Conservation (phyloP, 139 green algal genomes). For the Tetratostichococcus sp. region DNA sequence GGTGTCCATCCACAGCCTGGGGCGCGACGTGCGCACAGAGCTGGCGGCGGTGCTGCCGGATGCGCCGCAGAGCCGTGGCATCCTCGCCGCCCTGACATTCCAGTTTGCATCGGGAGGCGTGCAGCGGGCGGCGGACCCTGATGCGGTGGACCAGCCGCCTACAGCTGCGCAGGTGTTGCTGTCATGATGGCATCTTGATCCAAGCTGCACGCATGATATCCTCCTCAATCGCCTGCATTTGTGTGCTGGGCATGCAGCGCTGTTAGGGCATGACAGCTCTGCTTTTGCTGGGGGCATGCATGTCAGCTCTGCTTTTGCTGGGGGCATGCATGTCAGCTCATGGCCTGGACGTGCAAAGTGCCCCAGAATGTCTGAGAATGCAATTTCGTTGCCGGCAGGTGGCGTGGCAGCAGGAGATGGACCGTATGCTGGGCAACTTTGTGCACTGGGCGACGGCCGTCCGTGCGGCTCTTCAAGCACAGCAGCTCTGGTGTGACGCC, state of each 20-base stretch:
- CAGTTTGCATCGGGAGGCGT: conserved; percentile 22
- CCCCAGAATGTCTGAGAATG: no score
- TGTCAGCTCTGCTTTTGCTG: no score
- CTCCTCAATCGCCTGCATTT: no score
- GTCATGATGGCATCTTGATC: neutral
- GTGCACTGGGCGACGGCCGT: conserved; percentile 30
- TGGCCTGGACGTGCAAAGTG: no score
- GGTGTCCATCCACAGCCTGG: conserved; percentile 28
- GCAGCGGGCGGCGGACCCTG: conserved; percentile 11
- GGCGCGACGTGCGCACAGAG: conserved; percentile 14
- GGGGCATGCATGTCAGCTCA: no score
- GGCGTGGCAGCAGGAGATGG: conserved; percentile 36
- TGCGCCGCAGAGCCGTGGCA: neutral
- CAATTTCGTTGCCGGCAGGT: neutral
- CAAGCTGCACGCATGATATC: conserved; percentile 1
- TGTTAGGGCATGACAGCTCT: no score
- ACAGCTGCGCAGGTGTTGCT: neutral
- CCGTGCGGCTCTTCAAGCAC: neutral
- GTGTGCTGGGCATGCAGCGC: no score
- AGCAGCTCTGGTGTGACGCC: conserved; percentile 22
- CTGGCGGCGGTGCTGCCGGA: conserved; percentile 29
- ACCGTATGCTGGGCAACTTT: conserved; percentile 40
- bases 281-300: no score
- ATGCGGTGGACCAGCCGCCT: neutral
- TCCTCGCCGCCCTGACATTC: conserved; percentile 20